Evolutionary conservation across 805 yeast species (phyloP), one percentile per base, ranked within the genome.

Genomic region (Clavispora carvajalis): DNA sequence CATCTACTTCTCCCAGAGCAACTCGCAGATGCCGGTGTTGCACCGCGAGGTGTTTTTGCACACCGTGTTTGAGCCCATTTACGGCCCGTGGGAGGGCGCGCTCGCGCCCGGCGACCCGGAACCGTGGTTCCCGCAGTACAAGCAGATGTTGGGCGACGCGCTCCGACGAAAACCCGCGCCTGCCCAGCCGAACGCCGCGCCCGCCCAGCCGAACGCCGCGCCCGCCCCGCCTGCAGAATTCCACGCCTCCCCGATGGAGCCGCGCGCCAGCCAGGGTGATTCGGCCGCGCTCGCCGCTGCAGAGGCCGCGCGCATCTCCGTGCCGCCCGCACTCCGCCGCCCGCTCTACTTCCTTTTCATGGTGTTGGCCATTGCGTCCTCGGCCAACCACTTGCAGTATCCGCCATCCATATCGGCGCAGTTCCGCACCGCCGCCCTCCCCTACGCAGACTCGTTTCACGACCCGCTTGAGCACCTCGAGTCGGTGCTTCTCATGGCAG

Each of bases 11-110:
- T 77, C 84, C 16, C 89, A 84, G 52, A 77, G 90, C 12, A 89
- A 90, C 56, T 70, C 95, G 2, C 96, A 88, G 58, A 59, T 86
- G 21, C 96, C 97, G 0, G 71, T 90, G 4, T 62, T 89, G 36
- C 96, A 90, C 57, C 72, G 96, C 22, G 95, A 87, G 52, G 77
- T 74, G 48, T 89, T 88, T 53, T 59, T 90, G 33, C 65, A 66
- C 35, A 65, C 69, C 21, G 80, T 79, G 53, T 89, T 85, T 56
- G 76, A 78, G 49, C 96, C 96, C 0, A 71, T 89, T 1, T 89
- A 89, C 57, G 96, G 97, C 0, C 61, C 71, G 4, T 64, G 85
- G 44, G 58, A 57, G 37, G 76, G 82, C 11, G 64, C 65, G 1
- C 65, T 6, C 19, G 12, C 12, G 26, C 22, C 38, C 6, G 33